Conservation (phyloP, 805 yeast species). For the Ogataea thermomethanolica region DNA sequence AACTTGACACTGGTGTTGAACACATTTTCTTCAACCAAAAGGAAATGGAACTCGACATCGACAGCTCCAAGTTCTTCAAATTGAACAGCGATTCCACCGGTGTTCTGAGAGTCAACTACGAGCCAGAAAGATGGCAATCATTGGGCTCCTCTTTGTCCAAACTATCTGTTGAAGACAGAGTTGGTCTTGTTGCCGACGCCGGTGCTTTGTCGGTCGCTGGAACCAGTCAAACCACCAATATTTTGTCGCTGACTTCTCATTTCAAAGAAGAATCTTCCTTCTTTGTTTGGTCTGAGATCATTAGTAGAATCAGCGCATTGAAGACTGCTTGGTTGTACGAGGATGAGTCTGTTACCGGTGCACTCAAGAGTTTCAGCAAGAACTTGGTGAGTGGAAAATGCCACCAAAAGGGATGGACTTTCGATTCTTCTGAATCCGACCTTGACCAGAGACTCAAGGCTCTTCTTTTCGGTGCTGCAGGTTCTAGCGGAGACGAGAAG, state of each 20-base stretch:
- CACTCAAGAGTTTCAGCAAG: constrained; percentile 34
- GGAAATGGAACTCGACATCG: constrained; percentile 16
- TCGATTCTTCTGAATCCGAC: constrained; percentile 67
- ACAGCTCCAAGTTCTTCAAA: constrained; percentile 37
- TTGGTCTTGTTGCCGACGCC: constrained; percentile 55
- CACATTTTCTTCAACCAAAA: constrained; percentile 28
- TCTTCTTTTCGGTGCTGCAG: constrained; percentile 42
- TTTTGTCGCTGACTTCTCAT: constrained; percentile 43
- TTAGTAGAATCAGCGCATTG: constrained; percentile 37
- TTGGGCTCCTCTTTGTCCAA: constrained; percentile 38
- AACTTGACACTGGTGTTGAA: constrained; percentile 29
- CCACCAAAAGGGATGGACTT: constrained; percentile 72
- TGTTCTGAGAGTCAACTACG: constrained; percentile 52
- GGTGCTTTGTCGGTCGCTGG: constrained; percentile 51
- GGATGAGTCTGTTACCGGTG: constrained; percentile 30
- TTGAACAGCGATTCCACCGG: constrained; percentile 52
- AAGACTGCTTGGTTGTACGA: constrained; percentile 38
- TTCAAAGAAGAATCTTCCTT: constrained; percentile 39
- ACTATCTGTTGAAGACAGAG: constrained; percentile 48
- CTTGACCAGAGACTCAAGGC: constrained; percentile 39
- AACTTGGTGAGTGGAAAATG: constrained; percentile 26
- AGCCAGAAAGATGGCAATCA: constrained; percentile 35
- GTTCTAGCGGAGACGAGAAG: constrained; percentile 38
- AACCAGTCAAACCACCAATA: constrained; percentile 39
- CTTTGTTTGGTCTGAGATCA: constrained; percentile 58